These are phyloP conservation scores for Plasmodium cynomolgi DNA, from an alignment of 169 alveolate genomes.

Conservation along the genomic window DNA sequence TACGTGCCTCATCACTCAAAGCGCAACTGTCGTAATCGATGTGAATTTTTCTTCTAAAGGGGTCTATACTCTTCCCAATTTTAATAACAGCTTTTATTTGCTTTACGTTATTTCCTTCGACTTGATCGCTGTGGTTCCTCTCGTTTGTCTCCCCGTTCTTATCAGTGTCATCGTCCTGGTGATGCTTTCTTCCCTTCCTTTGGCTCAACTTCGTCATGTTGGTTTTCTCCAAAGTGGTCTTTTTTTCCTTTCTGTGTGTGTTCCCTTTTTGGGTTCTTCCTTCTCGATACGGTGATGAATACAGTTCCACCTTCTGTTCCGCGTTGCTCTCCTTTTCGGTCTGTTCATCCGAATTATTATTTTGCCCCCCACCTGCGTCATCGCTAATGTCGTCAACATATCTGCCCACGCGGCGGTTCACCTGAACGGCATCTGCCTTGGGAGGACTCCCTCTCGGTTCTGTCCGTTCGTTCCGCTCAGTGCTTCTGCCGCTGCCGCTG, in stretches of 20 bases:
- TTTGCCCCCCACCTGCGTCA: not conserved
- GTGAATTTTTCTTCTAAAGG: slow-evolving; percentile 12
- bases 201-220: not conserved
- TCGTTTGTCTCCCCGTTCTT: not conserved
- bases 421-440: not conserved
- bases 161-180: not conserved
- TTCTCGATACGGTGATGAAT: not conserved
- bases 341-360: not conserved
- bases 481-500: not conserved
- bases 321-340: not conserved
- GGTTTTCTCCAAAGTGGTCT: not conserved
- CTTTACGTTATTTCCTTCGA: not conserved
- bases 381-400: slow-evolving; percentile 6
- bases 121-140: not conserved
- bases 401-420: not conserved
- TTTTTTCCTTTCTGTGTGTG: not conserved
- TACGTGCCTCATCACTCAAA: not conserved
- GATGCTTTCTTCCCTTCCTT: no score
- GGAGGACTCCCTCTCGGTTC: not conserved
- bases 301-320: not conserved
- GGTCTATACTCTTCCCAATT: slow-evolving; percentile 14
- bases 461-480: not conserved
- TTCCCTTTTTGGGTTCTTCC: not conserved
- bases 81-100: not conserved
- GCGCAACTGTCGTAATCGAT: not conserved